Conservation (phyloP, 2,329 filamentous ascomycete genomes). For the Pyrenochaeta sp. region DNA sequence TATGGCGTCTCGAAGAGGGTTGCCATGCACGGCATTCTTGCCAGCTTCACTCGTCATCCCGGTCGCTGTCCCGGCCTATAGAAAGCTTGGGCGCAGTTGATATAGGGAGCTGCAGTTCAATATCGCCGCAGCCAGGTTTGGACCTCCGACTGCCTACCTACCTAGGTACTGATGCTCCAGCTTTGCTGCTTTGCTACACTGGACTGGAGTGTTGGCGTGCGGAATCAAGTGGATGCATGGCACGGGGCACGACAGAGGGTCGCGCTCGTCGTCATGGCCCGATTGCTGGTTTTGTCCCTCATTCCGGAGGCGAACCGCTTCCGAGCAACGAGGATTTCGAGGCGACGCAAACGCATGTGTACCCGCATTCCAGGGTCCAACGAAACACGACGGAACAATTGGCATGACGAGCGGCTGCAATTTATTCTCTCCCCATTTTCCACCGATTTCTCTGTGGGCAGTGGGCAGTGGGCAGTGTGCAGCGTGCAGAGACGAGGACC, state of each 20-base stretch:
- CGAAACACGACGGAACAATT: constrained; percentile 11
- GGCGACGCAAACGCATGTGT: constrained; percentile 26
- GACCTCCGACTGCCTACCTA: not conserved
- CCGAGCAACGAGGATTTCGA: constrained; percentile 30
- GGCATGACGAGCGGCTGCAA: constrained; percentile 17
- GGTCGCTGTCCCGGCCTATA: constrained; percentile 15
- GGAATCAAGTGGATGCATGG: constrained; percentile 33
- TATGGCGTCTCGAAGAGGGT: constrained; percentile 7
- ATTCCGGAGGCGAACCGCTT: constrained; percentile 21
- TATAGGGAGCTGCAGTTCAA: constrained; percentile 18
- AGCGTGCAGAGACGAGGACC: constrained; percentile 1
- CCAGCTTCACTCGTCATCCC: constrained; percentile 23
- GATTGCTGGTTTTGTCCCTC: constrained; percentile 7
- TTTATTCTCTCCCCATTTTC: constrained; percentile 7
- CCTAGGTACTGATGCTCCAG: constrained; percentile 5
- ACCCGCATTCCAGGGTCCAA: constrained; percentile 33
- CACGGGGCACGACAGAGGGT: constrained; percentile 32
- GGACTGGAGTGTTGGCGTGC: constrained; percentile 15
- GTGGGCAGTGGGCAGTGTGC: too few species aligned
- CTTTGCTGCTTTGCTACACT: constrained; percentile 5
- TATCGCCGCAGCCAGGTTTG: constrained; percentile 15
- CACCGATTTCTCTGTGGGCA: constrained; percentile 11
- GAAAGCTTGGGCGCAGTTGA: constrained; percentile 23
- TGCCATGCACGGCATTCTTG: constrained; percentile 7
- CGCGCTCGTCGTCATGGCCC: constrained; percentile 24